Base-by-base conservation (phyloP, 768 basidiomycete genomes). In the Pisolithus marmoratus region DNA sequence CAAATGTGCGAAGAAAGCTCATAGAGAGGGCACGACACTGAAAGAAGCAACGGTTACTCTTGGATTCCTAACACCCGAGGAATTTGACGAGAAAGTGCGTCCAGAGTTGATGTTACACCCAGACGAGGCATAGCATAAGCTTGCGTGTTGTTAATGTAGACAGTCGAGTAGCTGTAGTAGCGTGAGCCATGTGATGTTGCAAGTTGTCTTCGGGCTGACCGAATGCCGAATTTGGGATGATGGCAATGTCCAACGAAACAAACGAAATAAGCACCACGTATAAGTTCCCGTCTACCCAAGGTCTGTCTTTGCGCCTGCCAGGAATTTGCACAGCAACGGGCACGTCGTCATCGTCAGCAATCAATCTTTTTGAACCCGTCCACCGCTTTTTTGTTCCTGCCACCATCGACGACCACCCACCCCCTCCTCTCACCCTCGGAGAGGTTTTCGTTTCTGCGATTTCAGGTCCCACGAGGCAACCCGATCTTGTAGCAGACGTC, bases 1-100 rank as follows among this genome's bases (percentile, higher is more conserved):
- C 46, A 94, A 90, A 73, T 92, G 90, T 63, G 96, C 96, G 26
- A 99, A 99, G 81, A 98, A 98, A 70, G 96, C 96, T n/a, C 96
- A 98, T 78, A 92, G 88, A 69, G 94, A 99, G 72, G 96, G 96
- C 24, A 90, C 85, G 46, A 98, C 96, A 54, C 66, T 98, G 69
- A 98, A 95, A 76, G 88, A 93, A 72, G 93, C 96, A 38, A 93
- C 94, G 11, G 85, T 98, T 43, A 70, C 83, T 19, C 80, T 97
- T 34, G 92, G 91, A 46, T 85, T 90, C 70, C 68, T 98, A 61
- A 87, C 87, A 1, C 75, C 83, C 0, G 91, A 95, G 65, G 92
- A 94, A 68, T 99, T 98, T 70, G 94, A 98, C 70, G 76, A 81
- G 67, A 92, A 93, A 74, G 96, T 94, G 54, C 82, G 89, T 52